phyloP scores from a whole-genome alignment of 139 green algal genomes.

The Tetradesmus lagerheimii region DNA sequence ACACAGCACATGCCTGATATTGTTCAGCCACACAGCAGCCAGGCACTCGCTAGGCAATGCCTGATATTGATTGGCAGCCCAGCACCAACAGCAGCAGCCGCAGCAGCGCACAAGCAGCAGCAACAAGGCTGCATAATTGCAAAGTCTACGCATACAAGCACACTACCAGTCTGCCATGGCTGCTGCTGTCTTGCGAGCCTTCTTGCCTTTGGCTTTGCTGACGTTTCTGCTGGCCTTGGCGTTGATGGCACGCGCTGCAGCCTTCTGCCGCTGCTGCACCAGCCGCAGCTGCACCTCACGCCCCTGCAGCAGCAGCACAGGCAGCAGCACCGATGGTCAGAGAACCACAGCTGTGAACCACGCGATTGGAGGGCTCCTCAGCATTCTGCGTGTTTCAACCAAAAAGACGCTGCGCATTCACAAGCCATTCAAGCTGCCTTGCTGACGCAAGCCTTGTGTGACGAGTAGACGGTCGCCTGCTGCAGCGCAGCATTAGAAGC shows the following conservation, averaged over 20 bases:
- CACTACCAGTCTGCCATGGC: constrained; percentile 35
- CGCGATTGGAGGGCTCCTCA: too few relatives aligned
- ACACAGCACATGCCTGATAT: too few relatives aligned
- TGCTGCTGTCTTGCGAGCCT: constrained; percentile 29
- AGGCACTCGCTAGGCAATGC: too few relatives aligned
- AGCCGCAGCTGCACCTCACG: constrained; percentile 60
- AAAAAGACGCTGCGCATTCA: too few relatives aligned
- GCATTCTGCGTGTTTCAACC: too few relatives aligned
- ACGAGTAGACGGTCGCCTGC: too few relatives aligned
- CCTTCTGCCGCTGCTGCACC: constrained; percentile 54
- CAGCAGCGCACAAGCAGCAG: not conserved
- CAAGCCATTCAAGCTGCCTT: too few relatives aligned
- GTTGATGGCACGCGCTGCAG: constrained; percentile 21
- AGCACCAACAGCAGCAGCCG: not conserved
- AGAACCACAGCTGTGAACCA: not conserved
- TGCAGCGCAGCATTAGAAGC: too few relatives aligned
- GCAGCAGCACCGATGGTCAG: not conserved
- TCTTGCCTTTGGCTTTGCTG: constrained; percentile 55
- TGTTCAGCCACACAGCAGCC: too few relatives aligned
- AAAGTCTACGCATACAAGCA: not conserved
- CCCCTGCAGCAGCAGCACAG: constrained; percentile 23
- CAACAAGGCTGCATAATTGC: too few relatives aligned
- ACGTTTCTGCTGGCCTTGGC: constrained; percentile 49
- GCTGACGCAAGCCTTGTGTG: too few relatives aligned
- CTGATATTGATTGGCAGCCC: too few relatives aligned